phyloP scores from a whole-genome alignment of 306 rosid genomes.

The Lathyrus aphaca region DNA sequence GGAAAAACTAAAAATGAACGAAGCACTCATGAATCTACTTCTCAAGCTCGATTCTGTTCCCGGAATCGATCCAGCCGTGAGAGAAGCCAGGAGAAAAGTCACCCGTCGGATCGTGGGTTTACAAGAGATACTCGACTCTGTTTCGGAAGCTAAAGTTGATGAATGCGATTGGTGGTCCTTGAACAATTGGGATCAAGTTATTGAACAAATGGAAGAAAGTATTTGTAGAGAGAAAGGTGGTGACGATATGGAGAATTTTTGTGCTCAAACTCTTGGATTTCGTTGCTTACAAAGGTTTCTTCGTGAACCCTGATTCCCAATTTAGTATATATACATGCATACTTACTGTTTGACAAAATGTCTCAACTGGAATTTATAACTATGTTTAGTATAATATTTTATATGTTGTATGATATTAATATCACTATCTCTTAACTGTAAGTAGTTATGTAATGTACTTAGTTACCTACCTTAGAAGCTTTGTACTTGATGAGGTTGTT shows the following conservation, averaged over 20 bases:
- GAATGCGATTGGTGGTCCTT: slow-evolving; percentile 42
- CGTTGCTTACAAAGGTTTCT: slow-evolving; percentile 91
- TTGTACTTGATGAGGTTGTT: background rate
- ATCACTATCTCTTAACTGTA: background rate
- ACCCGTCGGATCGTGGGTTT: slow-evolving; percentile 87
- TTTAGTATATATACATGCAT: background rate
- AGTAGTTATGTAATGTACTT: background rate
- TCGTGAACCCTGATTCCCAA: slow-evolving; percentile 51
- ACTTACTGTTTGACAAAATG: background rate
- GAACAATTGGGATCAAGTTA: slow-evolving; percentile 65
- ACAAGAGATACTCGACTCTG: slow-evolving; percentile 84
- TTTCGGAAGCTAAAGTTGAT: slow-evolving; percentile 53
- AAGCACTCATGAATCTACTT: slow-evolving; percentile 71
- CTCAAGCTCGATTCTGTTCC: slow-evolving; percentile 85
- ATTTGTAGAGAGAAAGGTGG: slow-evolving; percentile 82
- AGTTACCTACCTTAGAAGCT: background rate
- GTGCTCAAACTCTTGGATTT: slow-evolving; percentile 70
- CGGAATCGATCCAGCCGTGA: slow-evolving; percentile 73
- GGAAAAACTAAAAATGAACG: slow-evolving; percentile 78
- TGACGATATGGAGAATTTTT: slow-evolving; percentile 74
- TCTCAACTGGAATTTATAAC: background rate
- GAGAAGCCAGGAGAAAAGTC: slow-evolving; percentile 83
- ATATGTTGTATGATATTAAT: background rate
- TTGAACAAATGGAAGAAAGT: slow-evolving; percentile 80
- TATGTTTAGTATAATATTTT: background rate